Evolutionary conservation across 257 asterid species (phyloP).

Genomic region (Gentiana macrophylla): DNA sequence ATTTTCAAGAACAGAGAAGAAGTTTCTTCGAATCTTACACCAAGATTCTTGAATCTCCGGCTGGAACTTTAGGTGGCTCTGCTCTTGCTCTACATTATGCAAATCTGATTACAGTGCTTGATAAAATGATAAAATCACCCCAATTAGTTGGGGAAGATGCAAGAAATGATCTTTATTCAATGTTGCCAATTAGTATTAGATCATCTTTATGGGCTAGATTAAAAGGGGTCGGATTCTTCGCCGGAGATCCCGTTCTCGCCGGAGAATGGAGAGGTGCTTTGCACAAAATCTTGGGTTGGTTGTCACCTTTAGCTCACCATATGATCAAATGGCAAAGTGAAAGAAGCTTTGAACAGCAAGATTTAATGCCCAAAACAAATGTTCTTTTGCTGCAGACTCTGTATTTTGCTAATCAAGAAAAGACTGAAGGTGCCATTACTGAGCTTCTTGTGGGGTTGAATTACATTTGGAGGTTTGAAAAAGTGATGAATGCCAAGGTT

Average conservation of each 20-base stretch:
- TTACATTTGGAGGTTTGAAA: conserved; percentile 91
- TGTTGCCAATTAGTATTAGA: conserved; percentile 66
- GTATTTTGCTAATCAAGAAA: conserved; percentile 65
- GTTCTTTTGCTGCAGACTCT: conserved; percentile 66
- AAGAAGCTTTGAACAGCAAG: conserved; percentile 87
- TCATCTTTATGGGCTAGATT: conserved; percentile 45
- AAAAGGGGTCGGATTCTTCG: conserved; percentile 71
- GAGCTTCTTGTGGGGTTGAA: conserved; percentile 90
- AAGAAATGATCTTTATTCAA: conserved; percentile 73
- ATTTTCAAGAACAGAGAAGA: conserved; percentile 6
- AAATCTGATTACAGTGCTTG: conserved; percentile 71
- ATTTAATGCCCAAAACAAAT: conserved; percentile 45
- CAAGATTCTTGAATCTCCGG: conserved; percentile 47
- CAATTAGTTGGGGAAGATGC: conserved; percentile 82
- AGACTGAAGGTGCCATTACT: conserved; percentile 93
- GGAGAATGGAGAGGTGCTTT: conserved; percentile 86
- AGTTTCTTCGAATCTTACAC: conserved; percentile 44
- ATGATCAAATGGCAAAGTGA: conserved; percentile 98
- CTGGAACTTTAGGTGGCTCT: conserved; percentile 57
- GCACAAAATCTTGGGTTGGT: conserved; percentile 74
- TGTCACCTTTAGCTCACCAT: conserved; percentile 86
- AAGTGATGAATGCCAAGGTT: conserved; percentile 86
- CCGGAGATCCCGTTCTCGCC: conserved; percentile 66
- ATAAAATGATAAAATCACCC: conserved; percentile 85
- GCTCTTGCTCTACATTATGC: conserved; percentile 86